Base-by-base conservation (phyloP, 306 rosid species). In the Cucurbita moschata region DNA sequence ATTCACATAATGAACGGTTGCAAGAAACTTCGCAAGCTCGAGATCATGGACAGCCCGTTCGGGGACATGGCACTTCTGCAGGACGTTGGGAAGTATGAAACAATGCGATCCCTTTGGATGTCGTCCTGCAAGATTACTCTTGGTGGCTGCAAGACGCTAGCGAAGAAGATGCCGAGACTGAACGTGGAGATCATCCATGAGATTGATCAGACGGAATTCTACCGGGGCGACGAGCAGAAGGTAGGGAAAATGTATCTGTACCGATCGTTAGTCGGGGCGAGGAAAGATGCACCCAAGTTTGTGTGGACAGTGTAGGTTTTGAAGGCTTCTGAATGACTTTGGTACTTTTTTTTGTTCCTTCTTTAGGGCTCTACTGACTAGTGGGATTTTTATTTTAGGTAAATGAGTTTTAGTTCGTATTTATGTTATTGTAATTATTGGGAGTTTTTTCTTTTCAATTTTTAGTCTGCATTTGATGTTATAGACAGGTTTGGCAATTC, bases 31-130 rank as follows among this genome's bases (percentile, higher is more conserved):
- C 84, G 91, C 37, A 94, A 94, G 91, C 97, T 94, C 1, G 99
- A 94, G 84, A 91, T 94, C 21, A 85, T 87, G 78, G 96, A 91
- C 67, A 4, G 99, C 85, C 97, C 97, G 56, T 94, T 94, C 0
- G 99, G 99, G 4, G 63, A 94, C 52, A 7, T 8, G 57, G 96
- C 97, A 55, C 96, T 94, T 86, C 89, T 90, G 69, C 77, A 66
- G 75, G 95, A 94, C 89, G 67, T 89, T 82, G 92, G 97, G 85
- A 94, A 94, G 97, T 94, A 90, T 86, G 99, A 94, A 79, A 84
- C 96, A 85, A 89, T 94, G 98, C 97, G 96, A 89, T 94, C 96
- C 96, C 98, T 94, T 90, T 94, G 96, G 99, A 94, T 94, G 99
- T 94, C 96, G 80, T 87, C 99, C 71, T 90, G 99, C 4, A 81